phyloP scores from a whole-genome alignment of 306 rosid genomes.

The Cucumis sativus region Cucumber_9930_V3 NC_026658.2:13758501-13759000 shows the following conservation, averaged over 20 bases:
- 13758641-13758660: constrained; percentile 3
- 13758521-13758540: too few relatives aligned
- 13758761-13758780: neutral
- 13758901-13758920: constrained; percentile 21
- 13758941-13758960: constrained; percentile 52
- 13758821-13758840: neutral
- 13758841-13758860: constrained; percentile 56
- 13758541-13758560: too few relatives aligned
- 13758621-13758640: neutral
- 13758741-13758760: neutral
- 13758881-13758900: neutral
- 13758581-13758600: neutral
- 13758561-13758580: too few relatives aligned
- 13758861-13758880: neutral
- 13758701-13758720: constrained; percentile 53
- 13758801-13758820: constrained; percentile 14
- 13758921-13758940: constrained; percentile 37
- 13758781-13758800: constrained; percentile 18
- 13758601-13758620: neutral
- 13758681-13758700: constrained; percentile 70
- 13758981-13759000: constrained; percentile 33
- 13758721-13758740: neutral
- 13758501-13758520: too few relatives aligned
- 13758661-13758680: constrained; percentile 34
- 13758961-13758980: constrained; percentile 41